Conservation (phyloP, 2,329 filamentous ascomycete genomes). For the Gyromitra esculenta region DNA sequence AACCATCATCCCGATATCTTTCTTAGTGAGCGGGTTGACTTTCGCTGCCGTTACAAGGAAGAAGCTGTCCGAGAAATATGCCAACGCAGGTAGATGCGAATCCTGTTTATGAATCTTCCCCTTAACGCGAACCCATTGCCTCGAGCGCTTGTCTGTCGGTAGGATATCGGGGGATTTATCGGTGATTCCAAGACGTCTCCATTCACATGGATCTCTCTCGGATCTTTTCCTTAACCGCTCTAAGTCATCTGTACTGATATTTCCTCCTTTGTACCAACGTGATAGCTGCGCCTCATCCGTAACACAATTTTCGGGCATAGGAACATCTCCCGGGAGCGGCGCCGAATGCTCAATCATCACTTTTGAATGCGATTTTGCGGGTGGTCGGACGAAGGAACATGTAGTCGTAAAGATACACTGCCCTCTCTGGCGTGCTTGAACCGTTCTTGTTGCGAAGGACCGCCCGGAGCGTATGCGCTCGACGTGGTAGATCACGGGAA, state of each 20-base stretch:
- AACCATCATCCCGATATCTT: slow-evolving; percentile 84
- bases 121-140: slow-evolving; percentile 78
- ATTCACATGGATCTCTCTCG: slow-evolving; percentile 67
- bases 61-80: slow-evolving; percentile 91
- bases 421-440: slow-evolving; percentile 91
- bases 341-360: slow-evolving; percentile 72
- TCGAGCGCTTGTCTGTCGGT: slow-evolving; percentile 67
- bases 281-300: slow-evolving; percentile 63
- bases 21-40: slow-evolving; percentile 65
- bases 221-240: slow-evolving; percentile 58
- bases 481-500: slow-evolving; percentile 93
- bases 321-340: slow-evolving; percentile 66
- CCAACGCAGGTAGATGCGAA: slow-evolving; percentile 85
- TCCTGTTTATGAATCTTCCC: slow-evolving; percentile 78
- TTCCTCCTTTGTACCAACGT: slow-evolving; percentile 64
- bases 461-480: slow-evolving; percentile 90
- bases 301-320: slow-evolving; percentile 60
- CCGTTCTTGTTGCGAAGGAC: slow-evolving; percentile 89
- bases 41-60: slow-evolving; percentile 90
- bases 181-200: slow-evolving; percentile 68
- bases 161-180: slow-evolving; percentile 61
- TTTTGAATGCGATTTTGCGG: slow-evolving; percentile 69
- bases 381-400: slow-evolving; percentile 77
- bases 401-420: slow-evolving; percentile 95
- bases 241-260: slow-evolving; percentile 62